Conservation (phyloP, 1,139 yeast genomes). For the Zygosaccharomyces pseudobailii region DNA sequence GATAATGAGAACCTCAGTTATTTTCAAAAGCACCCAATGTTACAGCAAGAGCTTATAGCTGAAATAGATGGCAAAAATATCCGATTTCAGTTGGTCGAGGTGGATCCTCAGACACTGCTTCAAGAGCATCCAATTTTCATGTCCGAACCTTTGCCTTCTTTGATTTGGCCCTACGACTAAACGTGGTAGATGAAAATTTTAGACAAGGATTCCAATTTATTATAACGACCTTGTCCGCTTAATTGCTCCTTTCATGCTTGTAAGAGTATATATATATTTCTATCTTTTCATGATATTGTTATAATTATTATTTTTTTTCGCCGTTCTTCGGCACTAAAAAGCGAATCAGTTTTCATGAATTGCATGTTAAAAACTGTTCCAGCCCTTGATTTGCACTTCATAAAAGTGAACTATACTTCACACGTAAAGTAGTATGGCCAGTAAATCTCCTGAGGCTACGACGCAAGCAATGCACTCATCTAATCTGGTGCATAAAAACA, state of each 20-base stretch:
- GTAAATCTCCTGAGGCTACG: constrained; percentile 1
- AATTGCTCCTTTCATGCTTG: too few species aligned
- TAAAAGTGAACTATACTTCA: too few species aligned
- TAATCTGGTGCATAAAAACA: constrained; percentile 19
- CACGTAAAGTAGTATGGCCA: neutral
- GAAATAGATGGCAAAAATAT: neutral
- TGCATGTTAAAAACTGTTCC: neutral
- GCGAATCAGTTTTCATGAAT: neutral
- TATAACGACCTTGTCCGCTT: too few species aligned
- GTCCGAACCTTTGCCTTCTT: constrained; percentile 2
- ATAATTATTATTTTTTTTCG: neutral
- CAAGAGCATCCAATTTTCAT: neutral
- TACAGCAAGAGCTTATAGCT: constrained; percentile 3
- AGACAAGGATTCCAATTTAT: too few species aligned
- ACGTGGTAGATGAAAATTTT: neutral
- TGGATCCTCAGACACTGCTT: neutral
- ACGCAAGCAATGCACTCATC: constrained; percentile 5
- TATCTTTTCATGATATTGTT: too few species aligned
- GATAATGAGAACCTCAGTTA: neutral
- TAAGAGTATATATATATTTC: too few species aligned
- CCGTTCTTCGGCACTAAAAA: neutral
- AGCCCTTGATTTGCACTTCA: neutral
- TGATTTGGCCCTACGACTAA: constrained; percentile 2
- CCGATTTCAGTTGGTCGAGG: neutral
- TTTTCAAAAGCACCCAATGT: neutral